Evolutionary conservation across 2,329 filamentous ascomycete species (phyloP).

Genomic region (Aspergillus eucalypticola): DNA sequence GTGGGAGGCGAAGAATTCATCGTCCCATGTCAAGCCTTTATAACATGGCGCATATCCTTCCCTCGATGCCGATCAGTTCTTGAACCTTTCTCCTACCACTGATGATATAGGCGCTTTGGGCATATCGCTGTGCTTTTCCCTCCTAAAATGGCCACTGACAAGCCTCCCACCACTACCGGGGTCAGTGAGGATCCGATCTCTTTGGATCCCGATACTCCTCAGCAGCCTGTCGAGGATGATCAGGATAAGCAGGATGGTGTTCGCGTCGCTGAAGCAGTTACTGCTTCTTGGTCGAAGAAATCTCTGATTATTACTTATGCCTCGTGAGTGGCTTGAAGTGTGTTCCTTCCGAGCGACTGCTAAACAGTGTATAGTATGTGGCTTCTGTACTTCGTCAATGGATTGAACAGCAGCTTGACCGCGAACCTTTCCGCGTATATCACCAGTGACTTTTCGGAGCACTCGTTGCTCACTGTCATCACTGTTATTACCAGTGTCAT

Average conservation of each 20-base stretch:
- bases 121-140: background rate
- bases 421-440: conserved; percentile 51
- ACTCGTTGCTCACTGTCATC: conserved; percentile 57
- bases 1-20: background rate
- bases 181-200: background rate
- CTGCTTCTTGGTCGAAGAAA: conserved; percentile 45
- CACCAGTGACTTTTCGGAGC: conserved; percentile 53
- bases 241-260: conserved; percentile 37
- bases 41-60: background rate
- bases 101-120: background rate
- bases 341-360: background rate
- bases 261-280: conserved; percentile 46
- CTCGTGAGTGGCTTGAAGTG: conserved; percentile 31
- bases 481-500: conserved; percentile 57
- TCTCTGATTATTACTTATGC: conserved; percentile 41
- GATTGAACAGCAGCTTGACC: conserved; percentile 41
- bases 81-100: background rate
- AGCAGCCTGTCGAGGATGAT: background rate
- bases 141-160: background rate
- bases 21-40: background rate
- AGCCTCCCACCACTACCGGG: background rate
- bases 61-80: background rate
- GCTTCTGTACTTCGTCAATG: conserved; percentile 45
- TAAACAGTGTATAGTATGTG: conserved; percentile 38
- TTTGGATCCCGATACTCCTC: background rate